Percentiles rank a stretch among this genome's conserved stretches.
These are phyloP conservation scores for Phytophthora crassamura DNA, from an alignment of 352 stramenopile species.

Conservation along the genomic window DNA sequence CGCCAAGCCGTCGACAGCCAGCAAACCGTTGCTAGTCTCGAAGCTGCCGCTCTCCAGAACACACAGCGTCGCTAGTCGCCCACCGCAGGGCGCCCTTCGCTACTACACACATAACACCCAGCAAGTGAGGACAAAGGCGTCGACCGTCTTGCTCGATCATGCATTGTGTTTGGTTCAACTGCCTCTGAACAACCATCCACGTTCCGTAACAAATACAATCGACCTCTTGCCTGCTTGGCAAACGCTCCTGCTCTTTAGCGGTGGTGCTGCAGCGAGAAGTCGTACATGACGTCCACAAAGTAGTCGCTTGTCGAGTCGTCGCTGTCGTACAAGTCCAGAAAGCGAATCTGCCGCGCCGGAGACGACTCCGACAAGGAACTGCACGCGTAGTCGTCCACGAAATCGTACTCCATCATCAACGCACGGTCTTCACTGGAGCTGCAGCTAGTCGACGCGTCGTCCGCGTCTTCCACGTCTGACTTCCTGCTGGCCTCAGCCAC, in stretches of 20 bases:
- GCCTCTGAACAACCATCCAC: neutral
- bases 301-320: conserved; percentile 53
- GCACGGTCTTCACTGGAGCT: conserved; percentile 38
- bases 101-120: too few species aligned
- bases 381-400: conserved; percentile 71
- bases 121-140: neutral
- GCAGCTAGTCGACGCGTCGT: conserved; percentile 33
- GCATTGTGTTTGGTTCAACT: conserved; percentile 11
- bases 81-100: neutral
- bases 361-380: conserved; percentile 55
- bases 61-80: conserved; percentile 13
- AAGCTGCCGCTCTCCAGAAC: conserved; percentile 20
- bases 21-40: conserved; percentile 26
- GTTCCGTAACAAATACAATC: conserved; percentile 25
- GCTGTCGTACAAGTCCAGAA: conserved; percentile 68
- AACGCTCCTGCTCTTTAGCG: conserved; percentile 1
- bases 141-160: conserved; percentile 2
- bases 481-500: neutral
- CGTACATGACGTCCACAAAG: conserved; percentile 79
- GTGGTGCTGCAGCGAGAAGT: conserved; percentile 42
- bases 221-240: neutral
- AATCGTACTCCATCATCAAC: conserved; percentile 78
- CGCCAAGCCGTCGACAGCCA: conserved; percentile 46
- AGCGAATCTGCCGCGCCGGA: conserved; percentile 62
- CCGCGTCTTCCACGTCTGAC: neutral